Evolutionary conservation across 2,329 filamentous ascomycete species (phyloP).

Genomic region (Nectriaceae sp.): DNA sequence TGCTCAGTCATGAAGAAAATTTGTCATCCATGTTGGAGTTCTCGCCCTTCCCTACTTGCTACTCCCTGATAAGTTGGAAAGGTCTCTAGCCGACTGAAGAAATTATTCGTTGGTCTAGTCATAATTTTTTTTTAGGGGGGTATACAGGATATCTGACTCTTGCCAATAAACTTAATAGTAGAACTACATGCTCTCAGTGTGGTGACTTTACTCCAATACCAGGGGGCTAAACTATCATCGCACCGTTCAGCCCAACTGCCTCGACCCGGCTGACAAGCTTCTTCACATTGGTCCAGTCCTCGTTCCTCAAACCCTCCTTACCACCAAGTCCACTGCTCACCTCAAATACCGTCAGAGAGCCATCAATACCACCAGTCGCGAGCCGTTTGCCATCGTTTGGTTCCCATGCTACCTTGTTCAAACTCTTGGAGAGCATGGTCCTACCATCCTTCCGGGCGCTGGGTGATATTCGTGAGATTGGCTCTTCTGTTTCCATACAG

Average conservation of each 20-base stretch:
- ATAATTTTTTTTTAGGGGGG: slow-evolving; percentile 18
- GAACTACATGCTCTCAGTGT: slow-evolving; percentile 15
- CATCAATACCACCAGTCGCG: slow-evolving; percentile 90
- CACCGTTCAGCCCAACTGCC: slow-evolving; percentile 54
- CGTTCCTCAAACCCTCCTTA: slow-evolving; percentile 77
- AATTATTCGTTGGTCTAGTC: no score
- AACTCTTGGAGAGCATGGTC: slow-evolving; percentile 75
- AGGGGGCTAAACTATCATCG: slow-evolving; percentile 39
- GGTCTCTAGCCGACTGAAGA: no score
- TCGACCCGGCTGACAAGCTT: slow-evolving; percentile 80
- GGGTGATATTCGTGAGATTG: slow-evolving; percentile 77
- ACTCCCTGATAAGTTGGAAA: no score
- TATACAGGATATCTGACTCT: slow-evolving; percentile 25
- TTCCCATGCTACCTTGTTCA: slow-evolving; percentile 97
- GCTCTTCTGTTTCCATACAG: slow-evolving; percentile 88
- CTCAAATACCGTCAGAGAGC: slow-evolving; percentile 89
- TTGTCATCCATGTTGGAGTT: no score
- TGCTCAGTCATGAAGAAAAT: no score
- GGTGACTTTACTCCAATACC: slow-evolving; percentile 18
- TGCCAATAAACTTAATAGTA: slow-evolving; percentile 18
- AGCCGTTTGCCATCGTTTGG: slow-evolving; percentile 82
- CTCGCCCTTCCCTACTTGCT: no score
- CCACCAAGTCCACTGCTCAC: slow-evolving; percentile 81
- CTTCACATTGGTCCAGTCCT: slow-evolving; percentile 95
- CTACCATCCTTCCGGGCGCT: slow-evolving; percentile 64